Evolutionary conservation across 2,329 filamentous ascomycete species (phyloP), one percentile per base, ranked within the genome.

Genomic region (Trichoderma afroharzianum): DNA sequence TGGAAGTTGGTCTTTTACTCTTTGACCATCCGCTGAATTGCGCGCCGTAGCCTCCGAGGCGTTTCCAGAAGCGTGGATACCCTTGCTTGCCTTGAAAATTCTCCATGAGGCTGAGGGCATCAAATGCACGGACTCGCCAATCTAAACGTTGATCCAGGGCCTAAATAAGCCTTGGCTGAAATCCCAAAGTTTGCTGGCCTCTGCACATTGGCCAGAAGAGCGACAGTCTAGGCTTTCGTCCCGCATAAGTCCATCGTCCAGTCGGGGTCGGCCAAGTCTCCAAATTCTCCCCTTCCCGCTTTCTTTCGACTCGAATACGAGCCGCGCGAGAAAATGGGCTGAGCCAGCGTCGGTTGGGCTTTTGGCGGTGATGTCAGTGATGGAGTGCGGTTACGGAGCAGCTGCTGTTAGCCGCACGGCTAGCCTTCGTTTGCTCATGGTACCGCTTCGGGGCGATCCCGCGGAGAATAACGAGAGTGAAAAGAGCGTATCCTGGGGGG

Each of bases 41-140:
- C 47, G 47, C 47, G 47, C 47, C 47, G 18, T 33, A 6, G n/a
- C 28, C 57, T 59, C n/a, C 57, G 66, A 69, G 66, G 55, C 36
- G 33, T 47, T 62, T 33, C 57, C 57, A 69, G 66, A 47, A 69
- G 24, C 66, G 26, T 68, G 68, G 62, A 58, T 71, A 71, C 62
- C 59, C 59, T 47, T 64, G 61, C 68, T 71, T 59, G 36, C 33
- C 28, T 68, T 11, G 14, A 36, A n/a, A 28, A 62, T n/a, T 61
- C 36, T 32, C 57, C 28, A 62, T 50, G 66, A 69, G 55, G 66
- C 66, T 68, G 66, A 68, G 36, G n/a, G 28, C 43, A 11, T 8
- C 63, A 26, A 39, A 39, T 32, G 11, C n/a, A n/a, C 63, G 30
- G 33, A 55, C 59, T 70, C 68, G 68, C 68, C 68, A 70, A 70